Evolutionary conservation across 306 rosid genomes (phyloP).

Genomic region (Medicago arabica): DNA sequence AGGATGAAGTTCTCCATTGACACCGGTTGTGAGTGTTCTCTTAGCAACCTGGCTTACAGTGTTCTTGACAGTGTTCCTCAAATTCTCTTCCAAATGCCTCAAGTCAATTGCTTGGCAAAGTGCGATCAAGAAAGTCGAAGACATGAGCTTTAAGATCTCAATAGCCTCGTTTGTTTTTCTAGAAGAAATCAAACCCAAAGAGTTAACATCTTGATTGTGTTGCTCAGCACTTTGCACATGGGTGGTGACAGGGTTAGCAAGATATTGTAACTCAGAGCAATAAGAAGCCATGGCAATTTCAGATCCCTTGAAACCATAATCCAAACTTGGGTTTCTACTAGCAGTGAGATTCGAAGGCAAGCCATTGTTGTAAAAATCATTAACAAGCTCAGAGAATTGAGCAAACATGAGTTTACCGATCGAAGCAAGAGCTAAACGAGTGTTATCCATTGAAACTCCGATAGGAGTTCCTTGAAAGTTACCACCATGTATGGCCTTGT

Average conservation of each 20-base stretch:
- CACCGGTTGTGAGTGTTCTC: slow-evolving; percentile 72
- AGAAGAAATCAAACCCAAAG: slow-evolving; percentile 82
- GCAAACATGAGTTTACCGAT: slow-evolving; percentile 95
- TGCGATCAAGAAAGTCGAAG: slow-evolving; percentile 73
- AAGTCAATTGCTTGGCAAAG: slow-evolving; percentile 91
- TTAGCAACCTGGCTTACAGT: slow-evolving; percentile 77
- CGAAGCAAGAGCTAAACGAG: slow-evolving; percentile 85
- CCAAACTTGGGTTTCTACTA: slow-evolving; percentile 84
- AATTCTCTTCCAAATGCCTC: slow-evolving; percentile 91
- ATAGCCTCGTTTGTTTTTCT: slow-evolving; percentile 77
- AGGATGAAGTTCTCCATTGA: slow-evolving; percentile 81
- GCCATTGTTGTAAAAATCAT: slow-evolving; percentile 86
- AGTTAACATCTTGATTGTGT: slow-evolving; percentile 94
- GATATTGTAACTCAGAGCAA: slow-evolving; percentile 83
- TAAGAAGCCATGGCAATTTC: slow-evolving; percentile 97
- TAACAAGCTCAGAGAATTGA: slow-evolving; percentile 89
- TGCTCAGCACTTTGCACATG: slow-evolving; percentile 96
- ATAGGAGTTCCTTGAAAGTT: slow-evolving; percentile 97
- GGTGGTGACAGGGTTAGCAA: slow-evolving; percentile 85
- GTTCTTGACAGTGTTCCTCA: slow-evolving; percentile 70
- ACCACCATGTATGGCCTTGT: slow-evolving; percentile 92
- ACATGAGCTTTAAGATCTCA: slow-evolving; percentile 86
- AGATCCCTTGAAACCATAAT: slow-evolving; percentile 89
- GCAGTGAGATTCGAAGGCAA: slow-evolving; percentile 85
- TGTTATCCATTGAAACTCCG: slow-evolving; percentile 96